Base-by-base conservation (phyloP, 306 rosid species). In the Cucurbita pepo region DNA sequence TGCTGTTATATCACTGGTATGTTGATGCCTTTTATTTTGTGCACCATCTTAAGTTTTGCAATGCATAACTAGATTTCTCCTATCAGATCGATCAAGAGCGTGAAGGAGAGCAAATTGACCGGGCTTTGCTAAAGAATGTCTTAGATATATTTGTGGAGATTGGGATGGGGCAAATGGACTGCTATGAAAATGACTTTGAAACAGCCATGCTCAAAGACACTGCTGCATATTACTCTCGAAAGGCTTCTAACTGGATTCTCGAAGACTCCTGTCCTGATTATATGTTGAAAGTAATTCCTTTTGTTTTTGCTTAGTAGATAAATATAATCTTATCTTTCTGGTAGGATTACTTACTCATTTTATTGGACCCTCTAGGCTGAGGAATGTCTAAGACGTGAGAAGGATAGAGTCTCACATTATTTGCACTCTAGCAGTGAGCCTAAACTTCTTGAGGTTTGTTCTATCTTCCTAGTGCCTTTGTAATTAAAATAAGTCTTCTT, bases 1-100 rank as follows among this genome's bases (percentile, higher is more conserved):
- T 76, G 91, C 89, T 80, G 87, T 91, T 71, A 76, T 85, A 47
- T 81, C 85, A 48, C 81, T 87, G 96, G 93, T 89, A 87, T 41
- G 69, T 56, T 50, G 5, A 47, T 47, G 18, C 51, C 25, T 10
- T 65, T 74, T 52, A 47, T 44, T 47, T 25, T 25, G 21, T 14
- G 36, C 30, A 5, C 48, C 18, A 1, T 19, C 13, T 37, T 57
- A 61, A 51, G 16, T 14, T 75, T 51, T 21, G 38, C 19, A 62
- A 9, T 44, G 36, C 10, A 5, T 62, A 16, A 61, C 62, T 76
- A 50, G 57, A 9, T 13, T 18, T 54, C 52, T 55, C 73, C 55
- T 40, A 75, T 72, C 75, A 86, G 97, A 85, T 87, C 75, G 87
- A 77, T 76, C 81, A 77, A 65, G 86, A 84, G 65, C 87, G 82